These are phyloP conservation scores for Botrytis byssoidea DNA, from an alignment of 2,329 filamentous ascomycete species.

Conservation along the genomic window DNA sequence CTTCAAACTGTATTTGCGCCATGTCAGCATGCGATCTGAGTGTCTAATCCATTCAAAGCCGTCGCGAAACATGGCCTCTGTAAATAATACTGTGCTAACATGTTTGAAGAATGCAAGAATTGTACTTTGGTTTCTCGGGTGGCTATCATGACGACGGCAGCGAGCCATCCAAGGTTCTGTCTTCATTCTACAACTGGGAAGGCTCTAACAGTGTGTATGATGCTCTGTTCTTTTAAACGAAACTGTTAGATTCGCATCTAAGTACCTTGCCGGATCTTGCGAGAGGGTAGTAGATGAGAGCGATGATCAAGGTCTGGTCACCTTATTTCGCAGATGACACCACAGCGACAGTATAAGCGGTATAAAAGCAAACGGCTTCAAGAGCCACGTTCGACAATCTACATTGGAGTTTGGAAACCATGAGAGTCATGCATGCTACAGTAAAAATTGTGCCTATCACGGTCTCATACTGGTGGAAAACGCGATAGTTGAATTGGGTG, in stretches of 20 bases:
- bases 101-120: slow-evolving; percentile 19
- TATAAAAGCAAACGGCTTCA: slow-evolving; percentile 42
- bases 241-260: neutral
- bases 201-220: neutral
- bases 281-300: neutral
- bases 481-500: slow-evolving; percentile 49
- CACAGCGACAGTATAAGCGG: too few relatives aligned
- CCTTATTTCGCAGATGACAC: slow-evolving; percentile 46
- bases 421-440: slow-evolving; percentile 43
- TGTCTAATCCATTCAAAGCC: neutral
- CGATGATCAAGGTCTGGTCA: neutral
- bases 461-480: slow-evolving; percentile 58
- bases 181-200: neutral
- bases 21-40: slow-evolving; percentile 18
- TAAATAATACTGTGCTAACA: neutral
- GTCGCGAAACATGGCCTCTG: neutral
- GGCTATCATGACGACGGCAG: neutral
- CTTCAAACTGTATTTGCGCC: slow-evolving; percentile 22
- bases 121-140: slow-evolving; percentile 24
- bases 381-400: slow-evolving; percentile 52
- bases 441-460: slow-evolving; percentile 60
- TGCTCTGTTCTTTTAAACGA: neutral
- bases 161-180: neutral
- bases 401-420: slow-evolving; percentile 47
- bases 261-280: neutral